Evolutionary conservation across 2,329 filamentous ascomycete species (phyloP).

Genomic region (Fusarium sororula): DNA sequence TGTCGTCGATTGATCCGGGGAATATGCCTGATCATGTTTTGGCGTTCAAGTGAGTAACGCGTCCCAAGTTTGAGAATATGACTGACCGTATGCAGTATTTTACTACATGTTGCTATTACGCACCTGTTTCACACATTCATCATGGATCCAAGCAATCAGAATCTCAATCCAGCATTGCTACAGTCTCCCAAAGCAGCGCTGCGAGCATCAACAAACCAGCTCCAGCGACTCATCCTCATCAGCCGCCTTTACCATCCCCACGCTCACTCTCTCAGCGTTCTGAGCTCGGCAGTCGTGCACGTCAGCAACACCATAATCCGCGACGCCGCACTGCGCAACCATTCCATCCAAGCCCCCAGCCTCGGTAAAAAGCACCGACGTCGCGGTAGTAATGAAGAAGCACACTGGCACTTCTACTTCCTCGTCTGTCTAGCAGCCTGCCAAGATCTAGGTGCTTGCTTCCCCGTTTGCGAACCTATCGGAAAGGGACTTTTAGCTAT

Average conservation of each 20-base stretch:
- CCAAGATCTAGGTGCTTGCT: not conserved
- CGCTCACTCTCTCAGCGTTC: not conserved
- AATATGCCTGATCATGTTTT: conserved; percentile 19
- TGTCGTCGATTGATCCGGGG: not conserved
- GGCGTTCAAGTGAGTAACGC: not conserved
- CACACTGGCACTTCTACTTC: conserved; percentile 13
- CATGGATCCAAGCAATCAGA: conserved; percentile 1
- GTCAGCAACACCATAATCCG: conserved; percentile 25
- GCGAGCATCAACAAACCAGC: conserved; percentile 7
- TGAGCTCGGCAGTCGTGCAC: conserved; percentile 10
- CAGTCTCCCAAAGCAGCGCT: not conserved
- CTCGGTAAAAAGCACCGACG: not conserved
- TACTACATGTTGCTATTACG: conserved; percentile 6
- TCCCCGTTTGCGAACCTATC: not conserved
- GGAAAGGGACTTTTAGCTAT: conserved; percentile 6
- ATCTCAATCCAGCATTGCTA: not conserved
- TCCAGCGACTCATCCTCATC: conserved; percentile 12
- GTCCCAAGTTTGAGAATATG: accelerated
- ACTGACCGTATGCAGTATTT: not conserved
- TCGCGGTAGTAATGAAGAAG: accelerated
- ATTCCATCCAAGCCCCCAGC: not conserved
- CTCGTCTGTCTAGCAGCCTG: not conserved
- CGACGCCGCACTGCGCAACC: conserved; percentile 2
- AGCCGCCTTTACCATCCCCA: conserved; percentile 10
- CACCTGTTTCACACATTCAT: conserved; percentile 11